A percentile compares a stretch with the other conserved stretches of the same genome.
Evolutionary conservation across 768 basidiomycete species (phyloP).

Genomic region (Cytidiella melzeri): DNA sequence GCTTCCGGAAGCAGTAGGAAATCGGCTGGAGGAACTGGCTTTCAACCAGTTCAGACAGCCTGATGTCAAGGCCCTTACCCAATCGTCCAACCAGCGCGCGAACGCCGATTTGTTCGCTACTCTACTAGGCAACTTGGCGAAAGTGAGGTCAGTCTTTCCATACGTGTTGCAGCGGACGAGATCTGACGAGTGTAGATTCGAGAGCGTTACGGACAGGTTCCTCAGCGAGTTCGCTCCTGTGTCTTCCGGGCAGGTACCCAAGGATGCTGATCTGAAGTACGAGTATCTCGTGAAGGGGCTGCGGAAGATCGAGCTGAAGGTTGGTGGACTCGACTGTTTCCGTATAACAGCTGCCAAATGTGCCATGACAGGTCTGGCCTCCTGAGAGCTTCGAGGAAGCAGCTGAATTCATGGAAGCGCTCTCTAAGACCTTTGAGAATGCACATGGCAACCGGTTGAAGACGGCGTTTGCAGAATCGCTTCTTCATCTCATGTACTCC

Average conservation of each 20-base stretch:
- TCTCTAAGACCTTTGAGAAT: conserved; percentile 78
- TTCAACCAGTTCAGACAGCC: conserved; percentile 80
- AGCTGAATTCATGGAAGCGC: conserved; percentile 80
- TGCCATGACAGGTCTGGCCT: conserved; percentile 73
- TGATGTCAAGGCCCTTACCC: conserved; percentile 56
- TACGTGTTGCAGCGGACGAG: neutral
- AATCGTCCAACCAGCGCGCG: conserved; percentile 69
- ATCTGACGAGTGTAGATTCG: conserved; percentile 48
- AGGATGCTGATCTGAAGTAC: conserved; percentile 75
- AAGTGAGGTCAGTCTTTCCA: conserved; percentile 55
- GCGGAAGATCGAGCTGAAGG: conserved; percentile 78
- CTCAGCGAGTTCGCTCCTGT: conserved; percentile 72
- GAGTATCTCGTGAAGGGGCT: conserved; percentile 83
- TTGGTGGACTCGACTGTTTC: conserved; percentile 18
- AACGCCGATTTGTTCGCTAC: conserved; percentile 82
- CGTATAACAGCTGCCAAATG: neutral
- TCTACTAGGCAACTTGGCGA: conserved; percentile 79
- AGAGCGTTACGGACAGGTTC: conserved; percentile 91
- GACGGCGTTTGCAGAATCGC: conserved; percentile 76
- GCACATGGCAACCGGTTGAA: conserved; percentile 82
- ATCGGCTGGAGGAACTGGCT: conserved; percentile 79
- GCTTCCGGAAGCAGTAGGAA: conserved; percentile 70
- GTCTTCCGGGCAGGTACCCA: conserved; percentile 66
- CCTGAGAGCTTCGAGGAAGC: conserved; percentile 91
- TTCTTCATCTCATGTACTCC: conserved; percentile 74